Evolutionary conservation across 2,329 filamentous ascomycete species (phyloP).

Genomic region (Colletotrichum paranaense): DNA sequence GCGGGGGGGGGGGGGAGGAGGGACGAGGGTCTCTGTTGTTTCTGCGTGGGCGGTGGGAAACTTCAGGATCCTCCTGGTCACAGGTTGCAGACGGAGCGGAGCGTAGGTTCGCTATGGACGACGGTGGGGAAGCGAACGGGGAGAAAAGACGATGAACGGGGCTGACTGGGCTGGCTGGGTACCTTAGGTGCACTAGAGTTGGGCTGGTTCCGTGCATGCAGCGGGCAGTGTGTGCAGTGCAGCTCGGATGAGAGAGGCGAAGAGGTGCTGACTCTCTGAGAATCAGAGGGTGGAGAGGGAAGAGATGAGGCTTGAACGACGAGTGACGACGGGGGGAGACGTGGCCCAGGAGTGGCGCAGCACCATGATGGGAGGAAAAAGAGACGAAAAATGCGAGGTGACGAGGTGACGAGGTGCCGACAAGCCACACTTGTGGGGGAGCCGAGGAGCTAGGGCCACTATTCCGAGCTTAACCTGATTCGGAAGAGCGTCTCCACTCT

Average conservation of each 20-base stretch:
- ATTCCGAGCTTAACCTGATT: background rate
- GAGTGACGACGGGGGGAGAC: constrained; percentile 10
- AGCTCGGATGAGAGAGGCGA: background rate
- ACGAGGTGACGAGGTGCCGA: constrained; percentile 13
- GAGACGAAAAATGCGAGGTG: constrained; percentile 4
- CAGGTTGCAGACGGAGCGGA: background rate
- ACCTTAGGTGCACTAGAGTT: background rate
- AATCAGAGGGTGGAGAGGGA: too few relatives aligned
- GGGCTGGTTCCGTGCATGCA: background rate
- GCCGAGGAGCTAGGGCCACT: constrained; percentile 6
- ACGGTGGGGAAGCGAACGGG: background rate
- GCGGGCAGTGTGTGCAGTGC: background rate
- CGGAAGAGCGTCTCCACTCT: background rate
- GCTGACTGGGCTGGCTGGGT: background rate
- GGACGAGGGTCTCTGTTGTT: background rate
- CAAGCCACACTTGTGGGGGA: constrained; percentile 29
- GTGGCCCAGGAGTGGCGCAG: constrained; percentile 26
- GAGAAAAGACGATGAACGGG: background rate
- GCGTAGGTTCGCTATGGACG: background rate
- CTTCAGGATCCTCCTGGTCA: constrained; percentile 1
- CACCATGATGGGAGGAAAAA: background rate
- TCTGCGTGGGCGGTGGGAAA: background rate
- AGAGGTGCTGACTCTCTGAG: too few relatives aligned
- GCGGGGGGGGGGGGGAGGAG: constrained; percentile 11
- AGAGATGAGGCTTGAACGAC: constrained; percentile 18